These are phyloP conservation scores for Parathielavia appendiculata DNA, from an alignment of 495 filamentous ascomycete species.

Conservation along the genomic window DNA sequence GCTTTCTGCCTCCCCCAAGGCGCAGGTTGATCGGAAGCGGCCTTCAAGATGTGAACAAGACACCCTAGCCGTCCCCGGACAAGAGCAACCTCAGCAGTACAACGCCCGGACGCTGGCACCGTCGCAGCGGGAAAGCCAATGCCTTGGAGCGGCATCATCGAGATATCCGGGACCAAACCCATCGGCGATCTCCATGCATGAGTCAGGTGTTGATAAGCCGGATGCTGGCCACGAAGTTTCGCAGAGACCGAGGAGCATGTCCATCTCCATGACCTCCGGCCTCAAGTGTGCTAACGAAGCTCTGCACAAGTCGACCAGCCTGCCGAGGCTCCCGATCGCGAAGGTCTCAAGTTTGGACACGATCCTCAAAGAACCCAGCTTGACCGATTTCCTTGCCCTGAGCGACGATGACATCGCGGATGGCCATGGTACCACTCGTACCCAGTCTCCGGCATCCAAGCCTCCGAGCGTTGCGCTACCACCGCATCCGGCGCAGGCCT, in stretches of 20 bases:
- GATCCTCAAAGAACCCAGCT: slow-evolving; percentile 37
- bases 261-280: neutral
- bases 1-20: slow-evolving; percentile 22
- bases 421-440: slow-evolving; percentile 3
- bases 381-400: slow-evolving; percentile 43
- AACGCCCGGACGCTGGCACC: slow-evolving; percentile 3
- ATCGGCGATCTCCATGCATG: slow-evolving; percentile 25
- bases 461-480: slow-evolving; percentile 12
- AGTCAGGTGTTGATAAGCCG: slow-evolving; percentile 1
- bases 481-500: slow-evolving; percentile 11
- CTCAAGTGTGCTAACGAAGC: slow-evolving; percentile 1
- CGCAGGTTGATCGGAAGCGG: slow-evolving; percentile 16
- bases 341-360: slow-evolving; percentile 7
- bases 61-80: neutral
- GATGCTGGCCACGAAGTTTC: neutral
- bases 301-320: slow-evolving; percentile 22
- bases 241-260: slow-evolving; percentile 14
- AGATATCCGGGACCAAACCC: slow-evolving; percentile 17
- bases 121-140: neutral
- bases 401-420: slow-evolving; percentile 47
- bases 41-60: neutral
- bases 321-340: slow-evolving; percentile 20
- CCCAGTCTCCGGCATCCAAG: slow-evolving; percentile 2
- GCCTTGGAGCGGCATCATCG: neutral
- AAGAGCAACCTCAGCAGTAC: slow-evolving; percentile 20